Evolutionary conservation across 352 stramenopile species (phyloP), one percentile per base, ranked within the genome.

Genomic region (Elongisporangium senticosum): DNA sequence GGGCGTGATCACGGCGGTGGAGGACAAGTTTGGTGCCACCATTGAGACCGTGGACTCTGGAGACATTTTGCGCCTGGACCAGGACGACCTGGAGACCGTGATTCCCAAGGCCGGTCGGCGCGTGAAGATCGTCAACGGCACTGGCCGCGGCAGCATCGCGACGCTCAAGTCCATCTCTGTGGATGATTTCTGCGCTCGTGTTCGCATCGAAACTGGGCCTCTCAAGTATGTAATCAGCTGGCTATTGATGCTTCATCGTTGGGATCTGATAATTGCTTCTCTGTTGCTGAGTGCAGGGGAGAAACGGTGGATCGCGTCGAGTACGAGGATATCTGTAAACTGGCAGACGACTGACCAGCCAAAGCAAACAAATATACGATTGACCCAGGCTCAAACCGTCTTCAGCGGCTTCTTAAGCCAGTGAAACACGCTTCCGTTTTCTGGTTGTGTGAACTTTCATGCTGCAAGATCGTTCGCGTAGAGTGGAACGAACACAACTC

Each of bases 81-180:
- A 96, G 58, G 86, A 97, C 37, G 86, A 97, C 59, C 64, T 97
- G 2, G 89, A 96, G 71, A 97, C 89, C 2, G 89, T 96, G 20
- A 96, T 95, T 58, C 86, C 83, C 3, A 84, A 88, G 58, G 72
- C 74, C 26, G 83, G 80, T 13, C 65, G 75, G 1, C 75, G 62
- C 22, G 80, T 96, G 6, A 88, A 86, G 64, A 79, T 95, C 61
- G 80, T 96, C 6, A 90, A 95, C 47, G 82, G 83, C 43, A 53
- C 75, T 17, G 80, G 83, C 5, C 72, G 83, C 37, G 84, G 84
- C 2, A 61, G 54, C 8, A 65, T 81, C 19, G 86, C 79, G 0
- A 87, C 79, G 59, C 59, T 95, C 24, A 59, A 93, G n/a, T 76
- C 79, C 19, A 93, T 94, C 51, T 74, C 72, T 17, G 72, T 93